phyloP scores from a whole-genome alignment of 2,329 filamentous ascomycete genomes.

The Plenodomus tracheiphilus region DNA sequence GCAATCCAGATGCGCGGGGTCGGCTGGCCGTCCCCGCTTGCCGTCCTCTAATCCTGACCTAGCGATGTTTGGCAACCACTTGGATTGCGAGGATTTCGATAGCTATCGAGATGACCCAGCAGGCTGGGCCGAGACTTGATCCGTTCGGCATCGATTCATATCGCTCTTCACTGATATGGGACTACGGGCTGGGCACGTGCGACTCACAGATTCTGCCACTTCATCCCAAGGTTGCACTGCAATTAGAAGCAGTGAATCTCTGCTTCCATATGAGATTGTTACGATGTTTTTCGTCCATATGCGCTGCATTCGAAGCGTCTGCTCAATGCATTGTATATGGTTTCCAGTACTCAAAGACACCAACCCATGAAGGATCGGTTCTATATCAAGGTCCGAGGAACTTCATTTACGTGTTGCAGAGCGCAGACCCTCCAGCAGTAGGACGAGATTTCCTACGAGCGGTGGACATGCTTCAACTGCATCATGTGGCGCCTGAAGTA shows the following conservation, averaged over 20 bases:
- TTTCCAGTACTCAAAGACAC: too few relatives aligned
- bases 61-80: not conserved
- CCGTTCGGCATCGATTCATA: not conserved
- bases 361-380: not conserved
- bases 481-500: slow-evolving; percentile 59
- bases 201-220: too few relatives aligned
- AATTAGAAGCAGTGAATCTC: too few relatives aligned
- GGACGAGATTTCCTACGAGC: slow-evolving; percentile 68
- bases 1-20: slow-evolving; percentile 7
- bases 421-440: slow-evolving; percentile 64
- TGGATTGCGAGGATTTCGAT: not conserved
- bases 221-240: too few relatives aligned
- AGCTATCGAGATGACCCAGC: not conserved
- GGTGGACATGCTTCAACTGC: slow-evolving; percentile 51
- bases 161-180: too few relatives aligned
- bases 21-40: not conserved
- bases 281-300: too few relatives aligned
- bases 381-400: slow-evolving; percentile 7
- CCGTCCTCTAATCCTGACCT: not conserved
- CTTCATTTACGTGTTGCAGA: slow-evolving; percentile 48
- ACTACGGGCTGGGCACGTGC: too few relatives aligned
- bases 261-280: too few relatives aligned
- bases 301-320: too few relatives aligned
- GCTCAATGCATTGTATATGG: too few relatives aligned
- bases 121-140: not conserved